These are phyloP conservation scores for Metrosideros polymorpha DNA, from an alignment of 441 rosid genomes.

Conservation along the genomic window DNA sequence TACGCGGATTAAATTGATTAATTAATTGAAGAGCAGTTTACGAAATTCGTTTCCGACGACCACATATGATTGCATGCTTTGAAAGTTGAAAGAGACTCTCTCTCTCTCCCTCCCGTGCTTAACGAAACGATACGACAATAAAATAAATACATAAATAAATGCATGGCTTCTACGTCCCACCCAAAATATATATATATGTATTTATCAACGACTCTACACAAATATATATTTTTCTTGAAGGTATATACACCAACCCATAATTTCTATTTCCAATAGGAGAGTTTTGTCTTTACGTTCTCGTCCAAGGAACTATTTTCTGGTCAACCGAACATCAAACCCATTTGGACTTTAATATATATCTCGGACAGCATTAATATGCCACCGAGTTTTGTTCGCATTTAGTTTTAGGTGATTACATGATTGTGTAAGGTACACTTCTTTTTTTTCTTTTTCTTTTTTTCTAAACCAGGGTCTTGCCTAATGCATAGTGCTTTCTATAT, in stretches of 20 bases:
- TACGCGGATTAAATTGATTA: not conserved
- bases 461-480: not conserved
- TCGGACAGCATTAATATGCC: not conserved
- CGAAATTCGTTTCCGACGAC: not conserved
- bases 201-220: not conserved
- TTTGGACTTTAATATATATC: not conserved
- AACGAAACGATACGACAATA: not conserved
- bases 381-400: not conserved
- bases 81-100: not conserved
- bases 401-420: not conserved
- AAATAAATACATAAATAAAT: not conserved
- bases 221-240: not conserved
- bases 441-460: not conserved
- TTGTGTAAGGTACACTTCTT: not conserved
- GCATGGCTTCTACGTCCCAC: too few species aligned
- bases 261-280: not conserved
- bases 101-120: not conserved
- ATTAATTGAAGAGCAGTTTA: not conserved
- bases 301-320: not conserved
- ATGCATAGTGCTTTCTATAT: too few species aligned
- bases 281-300: not conserved
- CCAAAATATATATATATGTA: not conserved
- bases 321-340: not conserved
- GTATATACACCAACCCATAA: not conserved
- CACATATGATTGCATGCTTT: not conserved